Evolutionary conservation across 1,139 yeast species (phyloP).

Genomic region (Yamadazyma jaroonii): DNA sequence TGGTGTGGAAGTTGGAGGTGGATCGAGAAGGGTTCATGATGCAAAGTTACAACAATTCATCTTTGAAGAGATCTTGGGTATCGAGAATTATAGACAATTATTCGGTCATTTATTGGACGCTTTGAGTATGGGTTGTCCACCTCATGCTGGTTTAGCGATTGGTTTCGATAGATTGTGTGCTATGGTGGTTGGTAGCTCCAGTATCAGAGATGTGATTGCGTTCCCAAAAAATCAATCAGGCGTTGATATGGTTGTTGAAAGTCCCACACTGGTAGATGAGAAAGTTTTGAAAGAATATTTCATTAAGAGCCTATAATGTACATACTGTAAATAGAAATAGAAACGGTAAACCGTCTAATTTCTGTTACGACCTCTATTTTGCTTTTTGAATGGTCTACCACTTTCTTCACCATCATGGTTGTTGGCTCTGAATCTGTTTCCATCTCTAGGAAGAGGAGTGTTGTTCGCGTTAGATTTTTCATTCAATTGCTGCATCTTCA

Average conservation of each 20-base stretch:
- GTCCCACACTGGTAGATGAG: conserved; percentile 67
- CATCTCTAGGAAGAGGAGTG: background rate
- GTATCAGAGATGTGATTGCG: conserved; percentile 91
- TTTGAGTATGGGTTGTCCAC: conserved; percentile 90
- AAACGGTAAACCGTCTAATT: conserved; percentile 1
- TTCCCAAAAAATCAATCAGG: conserved; percentile 94
- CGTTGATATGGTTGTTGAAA: conserved; percentile 78
- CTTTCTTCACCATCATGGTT: conserved; percentile 12
- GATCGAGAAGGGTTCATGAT: conserved; percentile 93
- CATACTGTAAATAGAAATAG: conserved; percentile 5
- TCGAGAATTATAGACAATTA: conserved; percentile 55
- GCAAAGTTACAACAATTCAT: conserved; percentile 70
- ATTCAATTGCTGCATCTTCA: conserved; percentile 41
- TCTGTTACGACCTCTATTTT: conserved; percentile 30
- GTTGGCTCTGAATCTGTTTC: background rate
- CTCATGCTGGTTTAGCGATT: conserved; percentile 95
- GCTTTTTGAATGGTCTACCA: conserved; percentile 17
- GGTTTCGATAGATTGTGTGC: conserved; percentile 95
- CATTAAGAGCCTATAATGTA: conserved; percentile 21
- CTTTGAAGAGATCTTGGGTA: conserved; percentile 53
- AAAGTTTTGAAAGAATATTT: conserved; percentile 50
- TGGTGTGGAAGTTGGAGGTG: conserved; percentile 97
- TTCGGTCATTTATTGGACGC: conserved; percentile 88
- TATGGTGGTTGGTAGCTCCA: conserved; percentile 70
- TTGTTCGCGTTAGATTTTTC: conserved; percentile 21